phyloP scores from a whole-genome alignment of 352 stramenopile genomes.

The Globisporangium okanoganense region DNA sequence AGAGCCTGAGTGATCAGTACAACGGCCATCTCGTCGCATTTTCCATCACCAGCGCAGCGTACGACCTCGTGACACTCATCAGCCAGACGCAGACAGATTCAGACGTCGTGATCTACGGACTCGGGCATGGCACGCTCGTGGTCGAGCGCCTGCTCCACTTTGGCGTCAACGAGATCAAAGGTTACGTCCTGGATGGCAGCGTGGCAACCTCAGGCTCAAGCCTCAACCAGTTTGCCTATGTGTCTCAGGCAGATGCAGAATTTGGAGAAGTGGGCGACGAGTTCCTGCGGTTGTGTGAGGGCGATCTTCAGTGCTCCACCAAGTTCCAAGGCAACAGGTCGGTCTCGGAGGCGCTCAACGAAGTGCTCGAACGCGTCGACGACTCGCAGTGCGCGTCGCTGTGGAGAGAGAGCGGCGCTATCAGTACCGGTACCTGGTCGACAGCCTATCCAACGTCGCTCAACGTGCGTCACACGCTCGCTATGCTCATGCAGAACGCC shows the following conservation, averaged over 20 bases:
- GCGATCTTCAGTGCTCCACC: conserved; percentile 29
- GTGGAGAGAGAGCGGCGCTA: not conserved
- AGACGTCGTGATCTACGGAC: conserved; percentile 55
- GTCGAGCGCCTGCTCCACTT: conserved; percentile 59
- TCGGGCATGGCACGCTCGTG: conserved; percentile 57
- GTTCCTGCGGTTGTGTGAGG: conserved; percentile 46
- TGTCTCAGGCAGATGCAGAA: conserved; percentile 27
- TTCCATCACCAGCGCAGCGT: conserved; percentile 58
- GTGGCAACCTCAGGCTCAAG: conserved; percentile 23
- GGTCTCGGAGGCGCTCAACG: conserved; percentile 28
- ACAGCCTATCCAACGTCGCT: not conserved
- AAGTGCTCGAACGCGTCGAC: conserved; percentile 29
- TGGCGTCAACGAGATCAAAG: conserved; percentile 34
- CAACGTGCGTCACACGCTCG: conserved; percentile 21
- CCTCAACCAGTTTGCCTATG: conserved; percentile 1
- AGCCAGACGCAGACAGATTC: conserved; percentile 30
- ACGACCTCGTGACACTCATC: conserved; percentile 57
- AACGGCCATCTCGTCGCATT: conserved; percentile 30
- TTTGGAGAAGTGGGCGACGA: conserved; percentile 34
- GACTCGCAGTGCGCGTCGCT: conserved; percentile 1
- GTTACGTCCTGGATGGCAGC: conserved; percentile 57
- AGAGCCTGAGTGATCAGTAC: not conserved
- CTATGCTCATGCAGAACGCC: conserved; percentile 37
- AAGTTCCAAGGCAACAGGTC: conserved; percentile 21
- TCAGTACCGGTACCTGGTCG: not conserved